These are phyloP conservation scores for Globisporangium nunn DNA, from an alignment of 352 stramenopile species.

Conservation along the genomic window DNA sequence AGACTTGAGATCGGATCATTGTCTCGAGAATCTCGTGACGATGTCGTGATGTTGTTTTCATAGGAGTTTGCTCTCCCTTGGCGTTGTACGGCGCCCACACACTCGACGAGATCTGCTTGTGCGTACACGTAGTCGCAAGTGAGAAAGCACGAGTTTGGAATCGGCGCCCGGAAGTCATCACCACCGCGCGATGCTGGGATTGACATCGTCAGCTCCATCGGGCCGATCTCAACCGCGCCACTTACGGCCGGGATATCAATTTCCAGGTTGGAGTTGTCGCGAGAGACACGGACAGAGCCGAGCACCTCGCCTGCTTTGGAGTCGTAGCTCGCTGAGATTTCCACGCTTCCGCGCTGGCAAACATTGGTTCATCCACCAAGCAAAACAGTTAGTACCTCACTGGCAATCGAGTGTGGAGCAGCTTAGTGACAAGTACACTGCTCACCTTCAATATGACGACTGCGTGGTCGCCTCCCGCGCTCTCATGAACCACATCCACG, in stretches of 20 bases:
- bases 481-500: constrained; percentile 25
- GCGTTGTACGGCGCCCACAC: neutral
- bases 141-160: constrained; percentile 11
- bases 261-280: constrained; percentile 5
- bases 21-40: neutral
- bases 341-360: constrained; percentile 24
- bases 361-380: too few species aligned
- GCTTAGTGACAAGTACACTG: neutral
- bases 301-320: constrained; percentile 13
- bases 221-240: constrained; percentile 11
- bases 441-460: constrained; percentile 11
- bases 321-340: constrained; percentile 15
- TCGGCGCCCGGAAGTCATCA: constrained; percentile 11
- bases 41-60: neutral
- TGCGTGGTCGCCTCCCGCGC: constrained; percentile 1
- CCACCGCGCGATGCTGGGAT: constrained; percentile 14
- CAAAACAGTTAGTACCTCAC: too few species aligned
- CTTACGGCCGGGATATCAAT: constrained; percentile 7
- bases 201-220: constrained; percentile 20
- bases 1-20: neutral
- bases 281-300: constrained; percentile 10
- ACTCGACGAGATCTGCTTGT: neutral
- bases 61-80: neutral
- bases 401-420: neutral
- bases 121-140: constrained; percentile 3